A percentile compares a stretch with the other conserved stretches of the same genome.
Conservation (phyloP, 169 alveolate genomes). For the Plasmodium yoelii region DNA sequence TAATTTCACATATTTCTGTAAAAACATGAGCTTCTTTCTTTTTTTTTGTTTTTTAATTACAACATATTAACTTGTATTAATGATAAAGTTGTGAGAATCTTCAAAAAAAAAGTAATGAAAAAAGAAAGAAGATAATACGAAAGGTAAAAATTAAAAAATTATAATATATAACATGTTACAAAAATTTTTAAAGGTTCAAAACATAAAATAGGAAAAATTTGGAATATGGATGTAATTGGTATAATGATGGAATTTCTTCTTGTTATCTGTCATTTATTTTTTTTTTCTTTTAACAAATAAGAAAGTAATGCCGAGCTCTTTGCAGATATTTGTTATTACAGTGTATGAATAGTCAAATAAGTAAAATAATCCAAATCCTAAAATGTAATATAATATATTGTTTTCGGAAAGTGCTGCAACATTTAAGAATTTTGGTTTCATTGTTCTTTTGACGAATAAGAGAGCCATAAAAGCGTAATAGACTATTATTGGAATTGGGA, state of each 20-base stretch:
- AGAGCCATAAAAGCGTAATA: slow-evolving; percentile 22
- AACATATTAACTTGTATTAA: slow-evolving; percentile 15
- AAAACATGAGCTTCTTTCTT: neutral
- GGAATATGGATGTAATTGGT: neutral
- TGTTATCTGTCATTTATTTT: slow-evolving; percentile 5
- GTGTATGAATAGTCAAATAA: slow-evolving; percentile 63
- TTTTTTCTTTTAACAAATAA: slow-evolving; percentile 39
- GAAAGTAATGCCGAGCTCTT: slow-evolving; percentile 49
- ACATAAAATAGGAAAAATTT: slow-evolving; percentile 8
- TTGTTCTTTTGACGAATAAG: slow-evolving; percentile 28
- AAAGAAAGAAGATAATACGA: slow-evolving; percentile 17
- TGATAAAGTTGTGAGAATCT: neutral
- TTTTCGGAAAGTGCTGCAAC: slow-evolving; percentile 16
- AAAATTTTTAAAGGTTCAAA: slow-evolving; percentile 13
- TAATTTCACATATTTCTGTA: too few relatives aligned
- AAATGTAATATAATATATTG: slow-evolving; percentile 38
- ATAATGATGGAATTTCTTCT: neutral
- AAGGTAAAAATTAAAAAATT: slow-evolving; percentile 27
- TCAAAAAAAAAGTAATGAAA: neutral
- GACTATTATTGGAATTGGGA: slow-evolving; percentile 43
- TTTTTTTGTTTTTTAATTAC: neutral
- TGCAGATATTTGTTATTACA: slow-evolving; percentile 48
- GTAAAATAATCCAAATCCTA: slow-evolving; percentile 27
- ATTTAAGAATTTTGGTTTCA: slow-evolving; percentile 26
- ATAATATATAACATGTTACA: slow-evolving; percentile 6